Conservation (phyloP, 2,329 filamentous ascomycete genomes). For the Fonsecaea pedrosoi region DNA sequence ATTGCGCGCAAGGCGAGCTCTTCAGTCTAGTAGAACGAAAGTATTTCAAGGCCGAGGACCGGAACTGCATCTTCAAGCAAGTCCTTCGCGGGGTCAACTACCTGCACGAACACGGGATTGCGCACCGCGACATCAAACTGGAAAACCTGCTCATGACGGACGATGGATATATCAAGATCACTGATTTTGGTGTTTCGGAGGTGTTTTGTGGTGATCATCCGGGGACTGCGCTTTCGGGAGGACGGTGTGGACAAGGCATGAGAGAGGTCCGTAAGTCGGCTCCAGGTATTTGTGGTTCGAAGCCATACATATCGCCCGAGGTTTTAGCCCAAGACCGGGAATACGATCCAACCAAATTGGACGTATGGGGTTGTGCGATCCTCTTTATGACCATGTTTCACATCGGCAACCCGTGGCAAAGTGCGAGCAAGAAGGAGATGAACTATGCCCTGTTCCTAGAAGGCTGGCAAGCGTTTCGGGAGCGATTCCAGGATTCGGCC, state of each 20-base stretch:
- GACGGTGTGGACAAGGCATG: conserved; percentile 77
- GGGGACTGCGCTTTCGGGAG: conserved; percentile 73
- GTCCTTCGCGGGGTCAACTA: conserved; percentile 81
- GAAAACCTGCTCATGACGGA: conserved; percentile 83
- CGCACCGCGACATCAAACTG: conserved; percentile 88
- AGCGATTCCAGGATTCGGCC: conserved; percentile 34
- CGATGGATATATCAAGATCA: conserved; percentile 85
- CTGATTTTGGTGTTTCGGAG: conserved; percentile 88
- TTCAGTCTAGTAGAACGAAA: conserved; percentile 75
- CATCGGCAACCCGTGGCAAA: conserved; percentile 75
- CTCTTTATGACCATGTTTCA: conserved; percentile 80
- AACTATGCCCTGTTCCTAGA: conserved; percentile 70
- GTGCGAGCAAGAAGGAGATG: conserved; percentile 64
- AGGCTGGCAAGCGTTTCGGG: conserved; percentile 73
- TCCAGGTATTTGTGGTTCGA: conserved; percentile 82
- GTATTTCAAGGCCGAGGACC: conserved; percentile 72
- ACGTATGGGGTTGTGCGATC: conserved; percentile 86
- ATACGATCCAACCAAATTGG: conserved; percentile 78
- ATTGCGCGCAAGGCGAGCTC: conserved; percentile 81
- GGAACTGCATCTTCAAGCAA: conserved; percentile 88
- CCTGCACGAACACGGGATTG: conserved; percentile 81
- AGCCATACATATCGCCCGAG: conserved; percentile 87
- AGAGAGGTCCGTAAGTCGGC: conserved; percentile 69
- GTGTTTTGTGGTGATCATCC: conserved; percentile 84
- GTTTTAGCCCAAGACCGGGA: conserved; percentile 71